These are phyloP conservation scores for Stenocarpella maydis DNA, from an alignment of 2,329 filamentous ascomycete species.

Conservation along the genomic window DNA sequence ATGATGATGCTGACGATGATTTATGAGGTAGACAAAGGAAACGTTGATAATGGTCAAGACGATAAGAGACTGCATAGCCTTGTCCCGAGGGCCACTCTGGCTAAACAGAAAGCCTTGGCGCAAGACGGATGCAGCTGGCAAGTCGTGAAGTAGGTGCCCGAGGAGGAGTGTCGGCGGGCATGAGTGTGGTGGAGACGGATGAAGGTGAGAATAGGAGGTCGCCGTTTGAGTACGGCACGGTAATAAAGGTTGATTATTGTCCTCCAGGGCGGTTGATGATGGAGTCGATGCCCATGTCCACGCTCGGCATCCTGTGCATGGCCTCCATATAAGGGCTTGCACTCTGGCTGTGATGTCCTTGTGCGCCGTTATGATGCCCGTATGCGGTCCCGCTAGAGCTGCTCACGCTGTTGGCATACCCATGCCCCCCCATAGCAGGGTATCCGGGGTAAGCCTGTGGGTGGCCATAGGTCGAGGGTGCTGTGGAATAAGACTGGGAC, in stretches of 20 bases:
- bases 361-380: conserved; percentile 42
- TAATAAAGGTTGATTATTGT: conserved; percentile 16
- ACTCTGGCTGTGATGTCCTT: conserved; percentile 46
- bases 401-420: conserved; percentile 63
- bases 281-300: conserved; percentile 68
- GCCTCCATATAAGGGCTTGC: conserved; percentile 58
- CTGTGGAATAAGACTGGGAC: conserved; percentile 38
- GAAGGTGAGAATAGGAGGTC: background rate
- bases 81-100: conserved; percentile 1
- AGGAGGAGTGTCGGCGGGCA: background rate
- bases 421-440: conserved; percentile 46
- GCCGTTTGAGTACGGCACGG: background rate
- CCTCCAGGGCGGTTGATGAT: conserved; percentile 61
- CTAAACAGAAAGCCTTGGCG: conserved; percentile 17
- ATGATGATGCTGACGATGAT: background rate
- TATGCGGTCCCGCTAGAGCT: conserved; percentile 51
- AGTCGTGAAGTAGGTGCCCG: background rate
- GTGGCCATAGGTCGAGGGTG: conserved; percentile 36
- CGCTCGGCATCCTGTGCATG: conserved; percentile 59
- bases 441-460: conserved; percentile 40
- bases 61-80: conserved; percentile 5
- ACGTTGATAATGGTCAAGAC: background rate
- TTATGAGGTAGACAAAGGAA: conserved; percentile 26
- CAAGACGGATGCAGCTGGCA: conserved; percentile 1
- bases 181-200: background rate